Evolutionary conservation across 805 yeast genomes (phyloP), one percentile per base, ranked within the genome.

Genomic region (Crinitomyces ghanaensis): DNA sequence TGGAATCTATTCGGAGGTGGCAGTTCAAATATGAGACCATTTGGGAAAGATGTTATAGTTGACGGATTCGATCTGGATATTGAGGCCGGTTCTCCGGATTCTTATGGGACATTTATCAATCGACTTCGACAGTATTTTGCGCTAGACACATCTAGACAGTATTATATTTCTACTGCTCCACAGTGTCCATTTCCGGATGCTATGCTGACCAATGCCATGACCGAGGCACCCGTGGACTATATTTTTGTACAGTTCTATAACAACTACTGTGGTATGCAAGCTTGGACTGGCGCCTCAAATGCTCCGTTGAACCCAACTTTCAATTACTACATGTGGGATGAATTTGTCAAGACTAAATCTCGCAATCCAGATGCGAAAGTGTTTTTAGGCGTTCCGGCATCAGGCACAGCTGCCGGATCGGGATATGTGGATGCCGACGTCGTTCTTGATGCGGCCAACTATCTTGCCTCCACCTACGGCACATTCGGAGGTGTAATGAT

Each of bases 21-120:
- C 22, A 45, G 25, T 48, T 40, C 32, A 6, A 46, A 39, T 14
- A 44, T 47, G n/a, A 41, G 62, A 19, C 60, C 63, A 9, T 72
- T 75, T 44, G 77, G 74, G 28, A n/a, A n/a, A n/a, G 65, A 60
- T 39, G 63, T 79, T 2, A 50, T 70, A 17, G 53, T 75, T 20
- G 81, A 76, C 51, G 82, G 85, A n/a, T 77, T 74, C 44, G 80
- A 74, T 43, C 65, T 77, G 31, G 79, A 73, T 49, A 62, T 69
- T 37, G 77, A 69, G 42, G 68, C 68, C 45, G 60, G 63, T 29
- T 41, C 53, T 28, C 54, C 58, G 34, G 56, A 60, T 8, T 82
- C 81, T 25, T 68, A 65, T 39, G 63, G 64, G 33, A 71, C 72
- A 3, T 56, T 70, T 37, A 70, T 62, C 8, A 45, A 42, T 25